phyloP scores from a whole-genome alignment of 2,329 filamentous ascomycete genomes.

The Cryphonectria naterciae region DNA sequence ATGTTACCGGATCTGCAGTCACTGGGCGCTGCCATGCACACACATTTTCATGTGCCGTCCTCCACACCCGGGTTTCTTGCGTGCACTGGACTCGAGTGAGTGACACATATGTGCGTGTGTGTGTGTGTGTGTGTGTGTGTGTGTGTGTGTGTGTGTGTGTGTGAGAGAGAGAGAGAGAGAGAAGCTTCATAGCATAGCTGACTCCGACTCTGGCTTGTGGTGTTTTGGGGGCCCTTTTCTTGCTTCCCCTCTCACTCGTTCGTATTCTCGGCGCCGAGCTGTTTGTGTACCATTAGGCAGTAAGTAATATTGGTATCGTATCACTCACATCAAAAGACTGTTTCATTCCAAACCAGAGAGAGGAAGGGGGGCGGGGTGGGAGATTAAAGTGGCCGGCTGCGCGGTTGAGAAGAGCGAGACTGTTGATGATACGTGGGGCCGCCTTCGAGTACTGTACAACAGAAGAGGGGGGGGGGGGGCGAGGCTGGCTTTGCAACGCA shows the following conservation, averaged over 20 bases:
- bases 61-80: not conserved
- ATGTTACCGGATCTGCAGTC: constrained; percentile 1
- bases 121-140: too few species aligned
- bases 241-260: too few species aligned
- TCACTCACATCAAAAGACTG: not conserved
- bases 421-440: too few species aligned
- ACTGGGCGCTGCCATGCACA: constrained; percentile 1
- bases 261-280: not conserved
- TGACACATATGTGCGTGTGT: too few species aligned
- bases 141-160: too few species aligned
- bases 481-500: too few species aligned
- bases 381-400: not conserved
- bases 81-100: not conserved
- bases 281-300: not conserved
- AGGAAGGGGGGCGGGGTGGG: too few species aligned
- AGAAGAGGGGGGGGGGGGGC: too few species aligned
- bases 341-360: not conserved
- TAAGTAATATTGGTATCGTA: not conserved
- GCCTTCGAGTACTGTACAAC: too few species aligned
- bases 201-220: not conserved
- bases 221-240: not conserved
- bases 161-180: not conserved
- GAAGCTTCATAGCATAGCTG: not conserved
- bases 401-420: not conserved
- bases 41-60: not conserved